Base-by-base conservation (phyloP, 2,329 filamentous ascomycete genomes). In the Penicillium sumatraense region DNA sequence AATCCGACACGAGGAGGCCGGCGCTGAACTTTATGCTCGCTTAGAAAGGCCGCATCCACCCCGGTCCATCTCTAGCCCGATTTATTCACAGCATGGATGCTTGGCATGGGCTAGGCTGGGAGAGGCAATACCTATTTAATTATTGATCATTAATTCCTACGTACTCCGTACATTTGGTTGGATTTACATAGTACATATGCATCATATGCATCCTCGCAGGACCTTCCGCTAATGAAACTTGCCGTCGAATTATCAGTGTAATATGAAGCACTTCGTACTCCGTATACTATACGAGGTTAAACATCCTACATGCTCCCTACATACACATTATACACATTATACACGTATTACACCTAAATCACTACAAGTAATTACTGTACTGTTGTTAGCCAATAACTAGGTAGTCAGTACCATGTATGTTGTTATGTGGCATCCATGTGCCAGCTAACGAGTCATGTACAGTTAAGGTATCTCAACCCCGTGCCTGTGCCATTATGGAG, bases 1-100 rank as follows among this genome's bases (percentile, higher is more conserved):
- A 75, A 75, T 74, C 71, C 71, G 67, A 75, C 73, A 74, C 72
- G 71, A 74, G 72, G 71, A 57, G 50, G 52, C 48, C 58, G 60
- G 55, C 63, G 61, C 63, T 63, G 63, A 71, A 72, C 65, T 68
- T 69, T 71, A 70, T 71, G 65, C 68, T 70, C 67, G 69, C 67
- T 71, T 71, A 71, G 63, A 66, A 58, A 63, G 51, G 47, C 50
- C 54, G 56, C 53, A 58, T 64, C 60, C 57, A 61, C 57, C 53
- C 45, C 20, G 23, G 48, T 46, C 48, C 54, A 47, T 46, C 46
- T 52, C 36, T 46, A 53, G 53, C 36, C 49, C 54, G 49, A 47
- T 51, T 56, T 45, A 40, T 52, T 55, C 40, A 38, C 59, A n/a
- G n/a, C n/a, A n/a, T 55, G 47, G 42, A 48, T 57, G 56, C 54